Percentiles rank a stretch among this genome's conserved stretches.
phyloP scores from a whole-genome alignment of 2,329 filamentous ascomycete species.

The Didymella segeticola region DNA sequence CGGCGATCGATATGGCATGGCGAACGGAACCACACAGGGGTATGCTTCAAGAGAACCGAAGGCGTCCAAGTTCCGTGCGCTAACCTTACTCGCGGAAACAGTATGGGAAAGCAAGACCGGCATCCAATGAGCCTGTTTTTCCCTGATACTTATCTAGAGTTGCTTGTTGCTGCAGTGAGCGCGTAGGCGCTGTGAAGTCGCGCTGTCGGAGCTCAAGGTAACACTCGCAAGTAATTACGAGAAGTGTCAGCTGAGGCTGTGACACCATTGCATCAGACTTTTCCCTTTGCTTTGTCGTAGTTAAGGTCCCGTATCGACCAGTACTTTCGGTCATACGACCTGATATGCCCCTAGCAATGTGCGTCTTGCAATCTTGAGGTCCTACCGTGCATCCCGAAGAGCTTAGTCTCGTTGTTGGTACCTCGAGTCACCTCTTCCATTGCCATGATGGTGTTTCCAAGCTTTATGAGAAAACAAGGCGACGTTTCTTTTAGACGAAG shows the following conservation, averaged over 20 bases:
- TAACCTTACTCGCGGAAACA: conserved; percentile 5
- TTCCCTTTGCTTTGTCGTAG: background rate
- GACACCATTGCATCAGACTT: no score
- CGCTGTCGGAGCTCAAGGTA: background rate
- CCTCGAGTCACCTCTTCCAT: no score
- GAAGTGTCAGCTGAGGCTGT: no score
- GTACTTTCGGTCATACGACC: background rate
- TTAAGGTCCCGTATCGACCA: background rate
- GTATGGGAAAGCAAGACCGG: background rate
- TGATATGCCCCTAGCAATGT: background rate
- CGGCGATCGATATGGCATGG: conserved; percentile 14
- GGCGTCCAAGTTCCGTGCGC: conserved; percentile 2
- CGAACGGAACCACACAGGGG: conserved; percentile 12
- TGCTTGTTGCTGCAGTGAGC: background rate
- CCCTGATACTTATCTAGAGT: background rate
- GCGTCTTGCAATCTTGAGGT: background rate
- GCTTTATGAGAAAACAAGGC: background rate
- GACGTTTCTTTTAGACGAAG: no score
- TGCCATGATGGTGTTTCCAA: no score
- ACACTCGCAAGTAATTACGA: background rate
- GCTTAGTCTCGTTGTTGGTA: background rate
- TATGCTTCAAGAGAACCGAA: background rate
- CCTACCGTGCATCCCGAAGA: no score
- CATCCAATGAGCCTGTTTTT: conserved; percentile 1
- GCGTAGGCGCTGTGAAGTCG: background rate